Base-by-base conservation (phyloP, 306 rosid species). In the Pachyrhizus erosus region DNA sequence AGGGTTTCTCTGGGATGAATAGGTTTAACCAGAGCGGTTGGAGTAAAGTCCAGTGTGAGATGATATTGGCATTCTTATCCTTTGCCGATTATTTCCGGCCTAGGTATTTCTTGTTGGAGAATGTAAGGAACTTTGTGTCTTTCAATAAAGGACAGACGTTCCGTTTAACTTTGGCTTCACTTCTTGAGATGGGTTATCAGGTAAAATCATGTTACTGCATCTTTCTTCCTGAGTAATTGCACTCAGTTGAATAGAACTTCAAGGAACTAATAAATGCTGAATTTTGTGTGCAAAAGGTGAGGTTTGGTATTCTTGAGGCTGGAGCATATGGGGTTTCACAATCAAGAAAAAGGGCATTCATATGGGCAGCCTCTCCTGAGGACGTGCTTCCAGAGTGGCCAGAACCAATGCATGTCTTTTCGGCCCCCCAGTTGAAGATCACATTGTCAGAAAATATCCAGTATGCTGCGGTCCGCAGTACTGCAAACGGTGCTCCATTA, bases 1-100 rank as follows among this genome's bases (percentile, higher is more conserved):
- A 93, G 97, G 99, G 99, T 34, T 96, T 96, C 88, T 96, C 99
- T 31, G 99, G 99, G 64, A 96, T 96, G 99, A 96, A 96, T 73
- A 88, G 99, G 77, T 96, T 96, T 84, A 96, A 90, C 76, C 90
- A 88, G 54, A 87, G 99, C 80, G 89, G 92, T 49, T 96, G 99
- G 99, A 96, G 99, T 86, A 96, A 93, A 88, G 99, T 96, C 61
- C 99, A 96, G 86, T 96, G 99, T 55, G 99, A 93, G 78, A 96
- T 96, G 99, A 93, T 96, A 72, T 79, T 96, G 48, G 99, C 99
- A 7, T 96, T 96, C 90, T 87, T 96, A 49, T 93, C 99, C 46
- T 96, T 93, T 83, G 99, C 94, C 2, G 98, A 96, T 73, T 96
- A 93, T 89, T 96, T 96, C 84, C 94, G 98, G 79, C 99, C 98